phyloP scores from a whole-genome alignment of 768 basidiomycete species.

The Nevesoporus exiguus region DNA sequence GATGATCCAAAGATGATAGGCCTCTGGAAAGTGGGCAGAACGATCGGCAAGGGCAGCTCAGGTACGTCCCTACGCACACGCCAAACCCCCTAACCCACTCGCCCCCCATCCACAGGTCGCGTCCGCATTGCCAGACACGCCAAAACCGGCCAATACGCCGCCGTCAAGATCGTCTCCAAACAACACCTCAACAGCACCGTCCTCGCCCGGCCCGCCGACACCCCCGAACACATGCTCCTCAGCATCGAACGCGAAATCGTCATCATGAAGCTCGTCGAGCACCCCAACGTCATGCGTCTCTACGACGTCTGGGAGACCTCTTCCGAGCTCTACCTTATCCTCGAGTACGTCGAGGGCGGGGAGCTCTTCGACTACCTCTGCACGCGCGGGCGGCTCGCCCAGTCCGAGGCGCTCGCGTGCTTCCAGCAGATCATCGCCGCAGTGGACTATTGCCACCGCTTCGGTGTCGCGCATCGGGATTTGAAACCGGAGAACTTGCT shows the following conservation, averaged over 20 bases:
- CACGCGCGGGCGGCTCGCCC: slow-evolving; percentile 65
- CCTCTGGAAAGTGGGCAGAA: slow-evolving; percentile 79
- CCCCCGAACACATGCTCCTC: slow-evolving; percentile 72
- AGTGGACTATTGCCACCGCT: slow-evolving; percentile 90
- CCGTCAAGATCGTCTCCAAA: slow-evolving; percentile 93
- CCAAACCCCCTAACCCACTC: not conserved
- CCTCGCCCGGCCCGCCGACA: slow-evolving; percentile 53
- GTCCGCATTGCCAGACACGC: slow-evolving; percentile 86
- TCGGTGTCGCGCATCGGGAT: slow-evolving; percentile 92
- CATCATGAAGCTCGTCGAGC: slow-evolving; percentile 95
- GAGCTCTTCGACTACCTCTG: slow-evolving; percentile 94
- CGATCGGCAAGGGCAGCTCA: slow-evolving; percentile 78
- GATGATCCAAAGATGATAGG: slow-evolving; percentile 69
- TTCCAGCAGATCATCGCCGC: slow-evolving; percentile 94
- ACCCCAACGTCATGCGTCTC: slow-evolving; percentile 90
- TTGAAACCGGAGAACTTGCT: slow-evolving; percentile 93
- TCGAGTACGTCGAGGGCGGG: slow-evolving; percentile 93
- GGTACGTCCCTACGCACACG: slow-evolving; percentile 41
- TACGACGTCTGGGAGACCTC: slow-evolving; percentile 98
- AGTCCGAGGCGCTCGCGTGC: slow-evolving; percentile 73
- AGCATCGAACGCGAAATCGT: slow-evolving; percentile 92
- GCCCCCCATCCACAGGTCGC: slow-evolving; percentile 51
- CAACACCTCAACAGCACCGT: slow-evolving; percentile 60
- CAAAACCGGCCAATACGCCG: slow-evolving; percentile 86
- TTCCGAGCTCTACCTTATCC: slow-evolving; percentile 82